Conservation (phyloP, 495 filamentous ascomycete species). For the Achaetomiella virescens region DNA sequence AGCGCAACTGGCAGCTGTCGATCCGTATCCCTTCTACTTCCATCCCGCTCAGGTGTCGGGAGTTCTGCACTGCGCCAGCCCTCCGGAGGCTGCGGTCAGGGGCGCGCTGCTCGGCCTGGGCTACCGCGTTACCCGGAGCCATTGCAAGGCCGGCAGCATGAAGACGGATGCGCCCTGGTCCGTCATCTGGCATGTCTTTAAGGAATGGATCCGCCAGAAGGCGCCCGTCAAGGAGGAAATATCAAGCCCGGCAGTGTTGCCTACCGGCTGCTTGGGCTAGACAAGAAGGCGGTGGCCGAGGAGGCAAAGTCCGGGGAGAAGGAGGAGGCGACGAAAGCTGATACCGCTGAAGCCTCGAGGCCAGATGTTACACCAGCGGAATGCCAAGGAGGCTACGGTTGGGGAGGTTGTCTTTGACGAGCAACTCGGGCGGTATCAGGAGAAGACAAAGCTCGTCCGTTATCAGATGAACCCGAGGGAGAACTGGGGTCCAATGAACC, state of each 20-base stretch:
- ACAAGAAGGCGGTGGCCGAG: constrained; percentile 21
- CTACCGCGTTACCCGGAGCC: constrained; percentile 74
- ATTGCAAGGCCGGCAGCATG: constrained; percentile 80
- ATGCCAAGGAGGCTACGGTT: constrained; percentile 27
- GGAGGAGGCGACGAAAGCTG: constrained; percentile 1
- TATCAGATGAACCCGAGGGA: constrained; percentile 84
- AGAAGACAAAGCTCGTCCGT: constrained; percentile 58
- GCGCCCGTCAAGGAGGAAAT: constrained; percentile 62
- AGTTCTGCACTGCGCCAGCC: constrained; percentile 68
- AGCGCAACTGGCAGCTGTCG: constrained; percentile 50
- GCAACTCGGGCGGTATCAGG: constrained; percentile 60
- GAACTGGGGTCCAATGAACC: constrained; percentile 89
- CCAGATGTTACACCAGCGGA: constrained; percentile 19
- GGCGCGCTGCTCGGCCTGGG: constrained; percentile 76
- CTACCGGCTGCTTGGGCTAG: constrained; percentile 50
- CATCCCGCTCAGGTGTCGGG: constrained; percentile 64
- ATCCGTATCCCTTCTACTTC: constrained; percentile 81
- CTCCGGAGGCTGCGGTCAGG: constrained; percentile 62
- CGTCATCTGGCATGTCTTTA: constrained; percentile 88
- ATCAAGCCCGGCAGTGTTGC: constrained; percentile 65
- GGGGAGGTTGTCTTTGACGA: constrained; percentile 76
- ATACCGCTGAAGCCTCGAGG: background rate
- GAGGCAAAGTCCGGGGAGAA: background rate
- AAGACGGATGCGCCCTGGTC: constrained; percentile 87
- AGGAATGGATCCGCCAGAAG: constrained; percentile 79